Base-by-base conservation (phyloP, 2,329 filamentous ascomycete species). In the Bipolaris cookei region DNA sequence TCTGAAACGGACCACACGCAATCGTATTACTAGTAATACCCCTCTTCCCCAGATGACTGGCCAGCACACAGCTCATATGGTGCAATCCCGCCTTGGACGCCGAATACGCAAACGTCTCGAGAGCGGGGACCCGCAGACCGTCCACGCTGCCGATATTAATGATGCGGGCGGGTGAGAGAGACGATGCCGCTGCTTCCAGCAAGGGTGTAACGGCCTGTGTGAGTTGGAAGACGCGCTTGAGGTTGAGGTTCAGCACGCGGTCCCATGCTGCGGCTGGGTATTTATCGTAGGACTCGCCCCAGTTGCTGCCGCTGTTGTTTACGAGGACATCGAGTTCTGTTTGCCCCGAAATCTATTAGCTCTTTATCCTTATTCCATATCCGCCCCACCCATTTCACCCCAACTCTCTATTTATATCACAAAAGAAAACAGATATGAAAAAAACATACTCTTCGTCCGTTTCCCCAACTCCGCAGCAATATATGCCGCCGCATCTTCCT, bases 1-100 rank as follows among this genome's bases (percentile, higher is more conserved):
- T 88, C 62, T 87, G 81, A 59, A 89, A 90, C 3, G 89, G 88
- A 3, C 89, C 89, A 59, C 88, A 91, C 5, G 89, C 89, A 54
- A 92, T 76, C 3, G 86, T 86, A 70, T 92, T 92, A 61, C 81
- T 83, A 23, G 87, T 89, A 57, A 90, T 82, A 51, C 84, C 80
- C 41, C 83, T 68, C 54, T 82, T 83, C 0, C 87, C 87, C 32
- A 90, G 75, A 66, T 87, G 88, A 35, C 80, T 78, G 0, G 88
- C 86, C 10, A 90, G 76, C 70, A 90, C 87, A 53, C 86, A 80
- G 32, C 82, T 87, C 52, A 90, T 75, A 64, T 90, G 88, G 59
- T 86, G 82, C 2, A 88, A 78, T 0, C 87, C 88, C 0, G 83
- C 88, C 75, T 90, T 90, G 60, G 77, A 81, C 0, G 85, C 82